phyloP scores from a whole-genome alignment of 495 filamentous ascomycete genomes.

The Schizothecium vesticola region DNA sequence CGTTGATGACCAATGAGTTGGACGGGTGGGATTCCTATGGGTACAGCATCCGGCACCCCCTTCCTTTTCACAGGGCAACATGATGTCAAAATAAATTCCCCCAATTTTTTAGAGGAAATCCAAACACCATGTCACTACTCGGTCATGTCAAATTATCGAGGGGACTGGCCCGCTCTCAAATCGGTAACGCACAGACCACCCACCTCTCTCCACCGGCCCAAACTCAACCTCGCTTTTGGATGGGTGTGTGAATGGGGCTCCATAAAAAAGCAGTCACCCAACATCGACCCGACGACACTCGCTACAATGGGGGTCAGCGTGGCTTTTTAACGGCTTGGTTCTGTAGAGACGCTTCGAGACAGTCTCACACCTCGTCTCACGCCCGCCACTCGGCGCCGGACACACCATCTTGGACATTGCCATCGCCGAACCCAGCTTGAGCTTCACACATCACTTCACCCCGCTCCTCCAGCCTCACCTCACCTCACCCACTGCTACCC shows the following conservation, averaged over 20 bases:
- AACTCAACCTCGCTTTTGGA: slow-evolving; percentile 5
- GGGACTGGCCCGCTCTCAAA: neutral
- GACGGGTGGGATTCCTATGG: neutral
- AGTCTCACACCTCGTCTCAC: neutral
- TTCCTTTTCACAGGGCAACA: neutral
- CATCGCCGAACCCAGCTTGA: neutral
- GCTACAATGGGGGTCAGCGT: neutral
- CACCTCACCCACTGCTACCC: neutral
- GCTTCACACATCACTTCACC: neutral
- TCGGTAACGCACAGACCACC: neutral
- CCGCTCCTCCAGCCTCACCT: neutral
- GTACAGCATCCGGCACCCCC: neutral
- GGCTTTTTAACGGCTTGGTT: neutral
- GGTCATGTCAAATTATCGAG: neutral
- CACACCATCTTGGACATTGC: neutral
- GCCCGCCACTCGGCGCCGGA: neutral
- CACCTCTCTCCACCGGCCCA: neutral
- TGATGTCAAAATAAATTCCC: neutral
- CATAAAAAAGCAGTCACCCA: neutral
- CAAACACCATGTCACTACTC: neutral
- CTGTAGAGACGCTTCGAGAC: neutral
- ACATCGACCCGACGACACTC: neutral
- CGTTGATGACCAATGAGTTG: neutral
- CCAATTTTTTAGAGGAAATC: neutral
- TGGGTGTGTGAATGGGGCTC: slow-evolving; percentile 1